Base-by-base conservation (phyloP, 768 basidiomycete genomes). In the Psilocybe cubensis region DNA sequence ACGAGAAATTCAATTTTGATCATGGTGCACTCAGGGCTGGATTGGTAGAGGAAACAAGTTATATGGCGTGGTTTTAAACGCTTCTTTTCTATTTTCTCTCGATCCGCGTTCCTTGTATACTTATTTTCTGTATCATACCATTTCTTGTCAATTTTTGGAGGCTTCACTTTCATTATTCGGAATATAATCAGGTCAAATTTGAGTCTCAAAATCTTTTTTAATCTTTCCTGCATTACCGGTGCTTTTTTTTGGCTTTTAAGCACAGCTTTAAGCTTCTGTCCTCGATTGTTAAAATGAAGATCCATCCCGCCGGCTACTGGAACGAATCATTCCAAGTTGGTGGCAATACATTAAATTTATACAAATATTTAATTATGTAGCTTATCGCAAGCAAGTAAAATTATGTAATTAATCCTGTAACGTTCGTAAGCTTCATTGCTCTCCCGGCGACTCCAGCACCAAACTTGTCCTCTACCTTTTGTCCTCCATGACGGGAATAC, bases 401-500 rank as follows among this genome's bases (percentile, higher is more conserved):
- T 50, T 29, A 51, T 29, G 21, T 31, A 48, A 29, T 14, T 60
- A 29, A 60, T 40, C 43, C 45, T 55, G 25, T 14, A 21, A 23
- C n/a, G 18, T 35, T 11, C 24, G 38, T 46, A 31, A 31, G n/a
- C 28, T 23, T 25, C 18, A 48, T 56, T 45, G 42, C 50, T 33
- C 44, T 28, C 23, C 46, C 10, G 10, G 29, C 42, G 6, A 24
- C 27, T 40, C 18, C 52, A 18, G 43, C 29, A 11, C 12, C 9
- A 25, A 20, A 27, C 14, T n/a, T 48, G n/a, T 48, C 46, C 4
- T 27, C 28, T 21, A 25, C 49, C 58, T 52, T 29, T 44, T 29
- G 25, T 58, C 44, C 42, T 40, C 56, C 48, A 90, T 91, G 88
- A 82, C 88, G 61, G 86, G 88, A 73, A 96, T 96, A 85, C 84